phyloP scores from a whole-genome alignment of 1,284 basidiomycete species.

The Athelia sp. region DNA sequence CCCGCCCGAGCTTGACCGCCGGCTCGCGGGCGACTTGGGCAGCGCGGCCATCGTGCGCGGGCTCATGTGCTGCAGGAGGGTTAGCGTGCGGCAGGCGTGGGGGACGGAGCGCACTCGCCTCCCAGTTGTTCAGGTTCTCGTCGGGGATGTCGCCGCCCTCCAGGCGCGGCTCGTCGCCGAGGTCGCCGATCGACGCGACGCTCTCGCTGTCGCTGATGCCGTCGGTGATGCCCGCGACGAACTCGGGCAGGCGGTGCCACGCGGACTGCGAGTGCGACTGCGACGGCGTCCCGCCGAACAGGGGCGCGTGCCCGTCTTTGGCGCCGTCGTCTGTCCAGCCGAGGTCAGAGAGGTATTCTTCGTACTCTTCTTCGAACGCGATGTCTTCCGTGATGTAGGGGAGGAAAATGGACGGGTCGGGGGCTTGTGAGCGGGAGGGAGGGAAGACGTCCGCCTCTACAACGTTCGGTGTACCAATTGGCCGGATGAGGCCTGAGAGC shows the following conservation, averaged over 20 bases:
- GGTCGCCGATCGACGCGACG: conserved; percentile 81
- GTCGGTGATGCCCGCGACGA: conserved; percentile 68
- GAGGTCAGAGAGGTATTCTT: conserved; percentile 78
- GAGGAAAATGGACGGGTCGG: conserved; percentile 79
- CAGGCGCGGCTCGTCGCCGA: conserved; percentile 72
- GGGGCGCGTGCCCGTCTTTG: conserved; percentile 36
- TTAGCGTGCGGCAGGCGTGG: not conserved
- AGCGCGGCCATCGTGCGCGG: conserved; percentile 88
- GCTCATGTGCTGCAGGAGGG: conserved; percentile 74
- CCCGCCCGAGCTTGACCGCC: conserved; percentile 74
- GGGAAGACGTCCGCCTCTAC: conserved; percentile 80
- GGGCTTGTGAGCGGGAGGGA: conserved; percentile 74
- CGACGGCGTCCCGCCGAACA: conserved; percentile 32
- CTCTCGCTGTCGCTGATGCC: conserved; percentile 88
- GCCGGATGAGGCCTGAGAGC: conserved; percentile 66
- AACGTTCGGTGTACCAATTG: conserved; percentile 70
- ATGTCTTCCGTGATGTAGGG: conserved; percentile 84
- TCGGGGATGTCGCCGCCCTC: conserved; percentile 59
- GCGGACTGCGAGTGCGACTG: too few species aligned
- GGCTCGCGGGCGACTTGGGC: conserved; percentile 77
- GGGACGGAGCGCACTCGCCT: conserved; percentile 52
- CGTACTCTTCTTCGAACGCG: conserved; percentile 84
- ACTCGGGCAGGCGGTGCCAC: conserved; percentile 70
- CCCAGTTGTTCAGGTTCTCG: conserved; percentile 89
- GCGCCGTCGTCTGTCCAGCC: conserved; percentile 62